phyloP scores from a whole-genome alignment of 768 basidiomycete genomes.

The Mycena kentingensis region DNA sequence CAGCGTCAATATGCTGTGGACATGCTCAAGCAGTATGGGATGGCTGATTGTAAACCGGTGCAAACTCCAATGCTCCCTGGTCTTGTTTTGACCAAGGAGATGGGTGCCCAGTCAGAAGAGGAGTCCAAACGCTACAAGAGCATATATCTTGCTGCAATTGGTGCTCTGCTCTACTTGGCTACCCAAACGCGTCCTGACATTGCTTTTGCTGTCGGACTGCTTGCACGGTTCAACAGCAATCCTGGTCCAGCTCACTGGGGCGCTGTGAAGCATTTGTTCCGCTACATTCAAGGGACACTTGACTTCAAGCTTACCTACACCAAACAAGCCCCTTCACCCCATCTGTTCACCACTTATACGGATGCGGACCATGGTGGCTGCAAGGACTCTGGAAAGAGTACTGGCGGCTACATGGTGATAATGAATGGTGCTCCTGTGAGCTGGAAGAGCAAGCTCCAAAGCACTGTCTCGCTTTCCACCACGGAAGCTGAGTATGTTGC shows the following conservation, averaged over 20 bases:
- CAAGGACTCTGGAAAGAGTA: conserved; percentile 36
- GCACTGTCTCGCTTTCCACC: conserved; percentile 39
- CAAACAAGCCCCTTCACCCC: too few relatives aligned
- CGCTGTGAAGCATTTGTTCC: conserved; percentile 23
- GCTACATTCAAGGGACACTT: conserved; percentile 20
- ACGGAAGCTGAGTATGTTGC: conserved; percentile 45
- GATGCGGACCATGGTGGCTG: conserved; percentile 33
- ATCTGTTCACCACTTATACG: conserved; percentile 26
- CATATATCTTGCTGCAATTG: not conserved
- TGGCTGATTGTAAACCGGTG: conserved; percentile 3
- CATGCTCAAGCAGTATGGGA: conserved; percentile 26
- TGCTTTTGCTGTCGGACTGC: conserved; percentile 4
- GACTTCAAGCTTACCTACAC: conserved; percentile 11
- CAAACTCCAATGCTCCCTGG: not conserved
- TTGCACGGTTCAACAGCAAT: conserved; percentile 21
- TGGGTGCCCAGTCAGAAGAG: not conserved
- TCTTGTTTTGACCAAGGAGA: too few relatives aligned
- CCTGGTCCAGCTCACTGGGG: conserved; percentile 25
- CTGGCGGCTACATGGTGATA: conserved; percentile 38
- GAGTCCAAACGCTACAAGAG: conserved; percentile 1
- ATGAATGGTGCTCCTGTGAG: conserved; percentile 37
- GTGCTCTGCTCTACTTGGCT: not conserved
- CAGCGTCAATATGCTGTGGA: conserved; percentile 31
- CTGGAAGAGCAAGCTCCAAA: conserved; percentile 42
- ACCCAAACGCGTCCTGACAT: conserved; percentile 7